These are phyloP conservation scores for Ophiostoma pallidulum DNA, from an alignment of 2,329 filamentous ascomycete species.

Conservation along the genomic window DNA sequence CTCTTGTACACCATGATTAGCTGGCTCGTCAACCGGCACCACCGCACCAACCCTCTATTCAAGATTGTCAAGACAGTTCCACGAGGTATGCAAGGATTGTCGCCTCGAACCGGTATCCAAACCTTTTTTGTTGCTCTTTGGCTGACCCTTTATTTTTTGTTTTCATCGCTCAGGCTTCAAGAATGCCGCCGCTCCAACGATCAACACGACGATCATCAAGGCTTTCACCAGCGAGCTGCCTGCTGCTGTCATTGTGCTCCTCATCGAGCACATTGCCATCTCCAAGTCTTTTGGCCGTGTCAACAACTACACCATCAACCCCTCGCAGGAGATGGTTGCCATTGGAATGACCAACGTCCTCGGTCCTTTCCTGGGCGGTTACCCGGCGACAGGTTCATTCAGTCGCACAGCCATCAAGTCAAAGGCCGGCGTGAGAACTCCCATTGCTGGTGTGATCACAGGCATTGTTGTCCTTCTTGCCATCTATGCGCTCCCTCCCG, in stretches of 20 bases:
- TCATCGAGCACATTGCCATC: constrained; percentile 97
- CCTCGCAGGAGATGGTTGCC: constrained; percentile 91
- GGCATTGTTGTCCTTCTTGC: constrained; percentile 66
- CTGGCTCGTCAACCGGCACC: constrained; percentile 69
- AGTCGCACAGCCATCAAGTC: constrained; percentile 72
- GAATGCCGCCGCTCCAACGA: constrained; percentile 62
- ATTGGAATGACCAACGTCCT: constrained; percentile 88
- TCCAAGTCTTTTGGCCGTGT: constrained; percentile 96
- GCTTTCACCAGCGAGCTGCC: constrained; percentile 67
- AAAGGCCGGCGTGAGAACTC: constrained; percentile 73
- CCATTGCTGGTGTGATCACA: constrained; percentile 69
- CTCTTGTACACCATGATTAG: constrained; percentile 86
- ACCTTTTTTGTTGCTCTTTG: background rate
- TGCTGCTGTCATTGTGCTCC: constrained; percentile 77
- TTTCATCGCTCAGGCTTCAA: constrained; percentile 55
- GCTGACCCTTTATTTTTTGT: background rate
- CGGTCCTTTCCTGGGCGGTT: constrained; percentile 84
- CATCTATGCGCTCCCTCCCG: constrained; percentile 64
- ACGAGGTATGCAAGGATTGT: constrained; percentile 44
- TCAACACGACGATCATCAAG: constrained; percentile 57
- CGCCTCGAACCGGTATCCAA: too few relatives aligned
- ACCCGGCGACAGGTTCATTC: constrained; percentile 73
- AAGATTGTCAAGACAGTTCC: constrained; percentile 68
- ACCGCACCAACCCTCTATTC: constrained; percentile 54
- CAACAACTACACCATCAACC: constrained; percentile 95